Base-by-base conservation (phyloP, 495 filamentous ascomycete genomes). In the Penicillium parvum region DNA sequence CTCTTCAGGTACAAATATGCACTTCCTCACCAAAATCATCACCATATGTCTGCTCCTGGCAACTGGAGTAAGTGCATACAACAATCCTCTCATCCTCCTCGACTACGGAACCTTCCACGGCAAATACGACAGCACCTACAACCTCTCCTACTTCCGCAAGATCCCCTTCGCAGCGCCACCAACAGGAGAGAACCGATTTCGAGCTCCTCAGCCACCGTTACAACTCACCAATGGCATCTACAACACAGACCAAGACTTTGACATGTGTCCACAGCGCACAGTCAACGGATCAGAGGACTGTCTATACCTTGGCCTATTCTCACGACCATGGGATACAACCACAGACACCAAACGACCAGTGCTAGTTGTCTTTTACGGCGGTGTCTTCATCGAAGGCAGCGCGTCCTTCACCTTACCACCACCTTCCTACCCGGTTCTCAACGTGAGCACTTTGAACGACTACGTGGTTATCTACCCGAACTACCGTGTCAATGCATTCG, bases 241-340 rank as follows among this genome's bases (percentile, higher is more conserved):
- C 42, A 60, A 83, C 56, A 73, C 78, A n/a, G 65, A 72, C 47
- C 71, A 77, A 39, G 25, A 64, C 33, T 82, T 77, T 40, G 71
- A 79, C 43, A 74, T 77, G 68, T 81, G 76, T 43, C 72, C 75
- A 7, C 76, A 82, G 53, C 61, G 72, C 46, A 74, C 71, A 3
- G 66, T 68, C 15, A 85, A 81, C 34, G 81, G 80, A 2, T 72
- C 71, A 10, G 79, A 83, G 58, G 79, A 83, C 49, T 82, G 79
- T 54, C 59, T 82, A 3, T 83, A 81, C 39, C 63, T 84, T 2
- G 73, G 71, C 7, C 57, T 83, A 0, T 82, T 79, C 56, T 72
- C 76, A 3, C 70, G 77, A 1, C 78, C 78, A 5, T 82, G 77
- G 77, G 35, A 43, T 34, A 43, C 49, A 6, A 29, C 39, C 2